Percentiles rank a stretch among this genome's conserved stretches.
Evolutionary conservation across 768 basidiomycete genomes (phyloP).

Genomic region (Tulasnella sp.): DNA sequence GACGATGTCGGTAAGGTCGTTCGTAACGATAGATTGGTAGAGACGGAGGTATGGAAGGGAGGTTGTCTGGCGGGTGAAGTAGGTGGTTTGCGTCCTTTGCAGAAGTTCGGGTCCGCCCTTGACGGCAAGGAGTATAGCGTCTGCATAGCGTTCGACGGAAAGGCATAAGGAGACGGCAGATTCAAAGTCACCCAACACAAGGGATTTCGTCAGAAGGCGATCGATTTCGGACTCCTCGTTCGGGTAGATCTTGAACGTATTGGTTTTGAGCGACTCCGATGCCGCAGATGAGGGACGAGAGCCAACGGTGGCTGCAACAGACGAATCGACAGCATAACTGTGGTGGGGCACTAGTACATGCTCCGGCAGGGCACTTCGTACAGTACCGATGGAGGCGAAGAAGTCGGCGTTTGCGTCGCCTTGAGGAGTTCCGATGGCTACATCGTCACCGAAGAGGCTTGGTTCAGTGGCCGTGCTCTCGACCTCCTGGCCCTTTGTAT

Average conservation of each 20-base stretch:
- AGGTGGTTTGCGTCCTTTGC: slow-evolving; percentile 78
- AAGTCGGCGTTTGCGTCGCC: slow-evolving; percentile 67
- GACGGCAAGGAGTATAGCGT: slow-evolving; percentile 87
- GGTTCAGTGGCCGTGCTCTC: slow-evolving; percentile 62
- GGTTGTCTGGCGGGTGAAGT: slow-evolving; percentile 73
- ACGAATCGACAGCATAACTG: slow-evolving; percentile 71
- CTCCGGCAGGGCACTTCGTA: slow-evolving; percentile 27
- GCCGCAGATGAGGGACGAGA: slow-evolving; percentile 74
- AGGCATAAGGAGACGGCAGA: slow-evolving; percentile 87
- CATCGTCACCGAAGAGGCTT: slow-evolving; percentile 77
- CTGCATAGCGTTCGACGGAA: slow-evolving; percentile 78
- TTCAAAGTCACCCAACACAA: slow-evolving; percentile 92
- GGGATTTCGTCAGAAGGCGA: slow-evolving; percentile 75
- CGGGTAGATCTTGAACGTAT: slow-evolving; percentile 85
- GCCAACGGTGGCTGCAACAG: slow-evolving; percentile 91
- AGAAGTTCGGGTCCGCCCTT: slow-evolving; percentile 82
- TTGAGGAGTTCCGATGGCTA: slow-evolving; percentile 47
- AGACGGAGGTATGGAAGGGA: slow-evolving; percentile 78
- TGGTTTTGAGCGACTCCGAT: slow-evolving; percentile 59
- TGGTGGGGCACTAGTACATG: slow-evolving; percentile 60
- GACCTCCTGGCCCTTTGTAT: slow-evolving; percentile 45
- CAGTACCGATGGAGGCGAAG: slow-evolving; percentile 63
- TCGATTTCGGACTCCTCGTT: slow-evolving; percentile 77
- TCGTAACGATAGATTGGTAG: slow-evolving; percentile 85
- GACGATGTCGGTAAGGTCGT: slow-evolving; percentile 86